A percentile compares a stretch with the other conserved stretches of the same genome.
phyloP scores from a whole-genome alignment of 306 rosid species.

The Inga oerstediana region DNA sequence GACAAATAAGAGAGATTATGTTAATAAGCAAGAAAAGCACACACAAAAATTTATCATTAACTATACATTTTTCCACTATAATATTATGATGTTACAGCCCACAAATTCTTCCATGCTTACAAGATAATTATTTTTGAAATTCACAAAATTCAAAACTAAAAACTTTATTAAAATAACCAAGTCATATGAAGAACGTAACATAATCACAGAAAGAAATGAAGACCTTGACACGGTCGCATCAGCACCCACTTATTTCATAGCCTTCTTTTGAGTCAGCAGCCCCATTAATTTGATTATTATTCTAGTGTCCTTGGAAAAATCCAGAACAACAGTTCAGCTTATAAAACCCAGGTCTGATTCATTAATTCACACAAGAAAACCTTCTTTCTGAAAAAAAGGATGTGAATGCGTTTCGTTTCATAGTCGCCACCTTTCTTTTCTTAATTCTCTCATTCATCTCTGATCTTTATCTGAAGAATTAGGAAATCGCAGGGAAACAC shows the following conservation, averaged over 20 bases:
- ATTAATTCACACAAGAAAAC: background rate
- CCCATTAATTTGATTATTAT: constrained; percentile 5
- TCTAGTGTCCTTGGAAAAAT: background rate
- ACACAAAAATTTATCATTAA: background rate
- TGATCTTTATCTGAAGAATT: background rate
- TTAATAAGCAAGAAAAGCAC: no score
- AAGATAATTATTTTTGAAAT: background rate
- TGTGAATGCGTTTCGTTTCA: background rate
- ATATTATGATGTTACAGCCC: background rate
- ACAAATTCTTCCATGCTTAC: background rate
- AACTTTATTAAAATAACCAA: background rate
- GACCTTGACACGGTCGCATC: background rate
- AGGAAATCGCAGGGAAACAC: background rate
- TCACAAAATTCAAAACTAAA: background rate
- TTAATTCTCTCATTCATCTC: background rate
- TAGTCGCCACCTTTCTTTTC: background rate
- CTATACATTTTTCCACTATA: background rate
- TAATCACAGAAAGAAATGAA: background rate
- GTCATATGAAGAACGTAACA: background rate
- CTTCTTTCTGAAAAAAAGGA: background rate
- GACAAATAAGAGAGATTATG: background rate
- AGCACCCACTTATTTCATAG: background rate
- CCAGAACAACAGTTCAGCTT: background rate
- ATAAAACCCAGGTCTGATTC: background rate
- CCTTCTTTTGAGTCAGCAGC: constrained; percentile 40